Conservation (phyloP, 2,329 filamentous ascomycete genomes). For the Leptographium procerum region DNA sequence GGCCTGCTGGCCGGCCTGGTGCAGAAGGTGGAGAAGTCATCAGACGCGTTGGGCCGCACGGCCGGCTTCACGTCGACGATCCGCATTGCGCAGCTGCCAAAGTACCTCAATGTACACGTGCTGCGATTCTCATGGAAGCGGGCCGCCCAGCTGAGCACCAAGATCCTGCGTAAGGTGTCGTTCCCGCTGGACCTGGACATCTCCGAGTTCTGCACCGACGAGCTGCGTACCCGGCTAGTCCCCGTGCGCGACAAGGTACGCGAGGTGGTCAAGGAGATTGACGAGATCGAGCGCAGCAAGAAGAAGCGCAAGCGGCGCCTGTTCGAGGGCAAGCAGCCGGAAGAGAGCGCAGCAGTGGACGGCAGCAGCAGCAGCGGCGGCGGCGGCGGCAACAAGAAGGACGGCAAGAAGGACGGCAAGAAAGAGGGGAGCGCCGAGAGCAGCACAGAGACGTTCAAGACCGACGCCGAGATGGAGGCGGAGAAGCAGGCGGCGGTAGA, state of each 20-base stretch:
- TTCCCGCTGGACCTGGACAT: conserved; percentile 90
- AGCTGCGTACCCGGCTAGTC: conserved; percentile 68
- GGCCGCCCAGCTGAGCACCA: conserved; percentile 93
- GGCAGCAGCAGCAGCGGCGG: conserved; percentile 24
- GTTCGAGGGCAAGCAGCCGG: conserved; percentile 22
- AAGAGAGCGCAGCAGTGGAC: conserved; percentile 2
- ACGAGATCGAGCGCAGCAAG: conserved; percentile 80
- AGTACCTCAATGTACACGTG: conserved; percentile 94
- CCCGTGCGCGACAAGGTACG: conserved; percentile 95
- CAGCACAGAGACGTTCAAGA: conserved; percentile 73
- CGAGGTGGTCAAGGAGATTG: conserved; percentile 87
- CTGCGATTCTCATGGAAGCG: conserved; percentile 97
- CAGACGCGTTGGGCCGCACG: conserved; percentile 63
- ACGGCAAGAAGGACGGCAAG: conserved; percentile 29
- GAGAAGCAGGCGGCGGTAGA: conserved; percentile 68
- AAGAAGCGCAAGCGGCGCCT: conserved; percentile 72
- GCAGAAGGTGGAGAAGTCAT: conserved; percentile 87
- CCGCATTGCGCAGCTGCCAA: conserved; percentile 80
- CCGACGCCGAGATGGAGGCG: conserved; percentile 82
- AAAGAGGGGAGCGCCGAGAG: conserved; percentile 42
- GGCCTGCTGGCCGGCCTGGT: conserved; percentile 72
- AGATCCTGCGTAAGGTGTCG: conserved; percentile 98
- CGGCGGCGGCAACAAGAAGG: conserved; percentile 25
- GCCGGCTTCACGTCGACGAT: conserved; percentile 82
- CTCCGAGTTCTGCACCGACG: conserved; percentile 90